phyloP scores from a whole-genome alignment of 192 early-diverging fungal species.

The Neocallimastix lanati region DNA sequence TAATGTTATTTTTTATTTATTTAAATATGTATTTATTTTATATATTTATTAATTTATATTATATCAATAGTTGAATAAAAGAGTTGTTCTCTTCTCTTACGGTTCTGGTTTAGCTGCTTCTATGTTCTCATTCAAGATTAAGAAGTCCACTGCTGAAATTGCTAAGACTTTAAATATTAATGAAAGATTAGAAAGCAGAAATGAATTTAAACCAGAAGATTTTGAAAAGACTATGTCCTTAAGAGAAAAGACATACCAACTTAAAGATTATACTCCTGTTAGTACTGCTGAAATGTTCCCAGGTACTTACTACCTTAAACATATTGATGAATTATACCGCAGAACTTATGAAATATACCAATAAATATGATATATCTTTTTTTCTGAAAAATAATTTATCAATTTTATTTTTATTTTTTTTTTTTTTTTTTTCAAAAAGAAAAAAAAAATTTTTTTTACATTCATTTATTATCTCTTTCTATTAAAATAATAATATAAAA shows the following conservation, averaged over 20 bases:
- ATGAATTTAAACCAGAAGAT: conserved; percentile 48
- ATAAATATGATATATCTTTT: not conserved
- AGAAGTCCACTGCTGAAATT: conserved; percentile 39
- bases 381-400: too few species aligned
- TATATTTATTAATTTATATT: too few species aligned
- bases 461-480: too few species aligned
- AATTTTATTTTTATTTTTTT: too few species aligned
- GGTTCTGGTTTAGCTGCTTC: conserved; percentile 90
- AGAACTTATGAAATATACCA: conserved; percentile 43
- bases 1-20: too few species aligned
- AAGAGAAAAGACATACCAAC: conserved; percentile 71
- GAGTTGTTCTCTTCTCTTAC: conserved; percentile 81
- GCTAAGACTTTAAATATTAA: conserved; percentile 40
- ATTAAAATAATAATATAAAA: too few species aligned
- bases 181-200: conserved; percentile 52
- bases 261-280: conserved; percentile 58
- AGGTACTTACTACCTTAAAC: conserved; percentile 76
- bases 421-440: too few species aligned
- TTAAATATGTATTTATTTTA: too few species aligned
- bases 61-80: conserved; percentile 42
- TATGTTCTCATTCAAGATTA: conserved; percentile 79
- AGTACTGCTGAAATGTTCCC: conserved; percentile 47
- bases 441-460: too few species aligned
- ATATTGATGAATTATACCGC: conserved; percentile 82
- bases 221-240: conserved; percentile 69